Evolutionary conservation across 371 early-diverging fungal genomes (phyloP).

Genomic region (Nosema muscidifuracis): DNA sequence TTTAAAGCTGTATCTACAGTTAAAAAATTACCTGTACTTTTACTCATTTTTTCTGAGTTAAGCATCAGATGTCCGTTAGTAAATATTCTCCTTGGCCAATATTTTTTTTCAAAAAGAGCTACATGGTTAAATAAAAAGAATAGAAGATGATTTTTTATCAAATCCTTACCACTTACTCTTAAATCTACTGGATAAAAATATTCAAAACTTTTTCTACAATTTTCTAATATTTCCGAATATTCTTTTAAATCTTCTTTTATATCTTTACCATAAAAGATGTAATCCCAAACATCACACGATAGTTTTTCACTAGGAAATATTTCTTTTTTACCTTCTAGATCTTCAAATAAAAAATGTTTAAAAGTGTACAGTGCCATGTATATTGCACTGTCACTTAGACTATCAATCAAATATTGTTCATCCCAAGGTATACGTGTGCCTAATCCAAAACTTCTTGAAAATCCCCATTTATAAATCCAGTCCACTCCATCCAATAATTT

Average conservation of each 20-base stretch:
- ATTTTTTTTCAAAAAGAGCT: conserved; percentile 81
- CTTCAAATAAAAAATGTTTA: conserved; percentile 77
- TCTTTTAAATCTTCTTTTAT: conserved; percentile 71
- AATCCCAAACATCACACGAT: conserved; percentile 88
- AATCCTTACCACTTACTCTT: conserved; percentile 93
- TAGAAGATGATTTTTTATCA: conserved; percentile 93
- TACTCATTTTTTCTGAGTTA: conserved; percentile 97
- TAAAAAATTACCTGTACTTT: conserved; percentile 97
- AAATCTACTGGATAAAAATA: conserved; percentile 97
- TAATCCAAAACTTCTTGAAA: conserved; percentile 88
- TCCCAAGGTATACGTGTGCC: conserved; percentile 96
- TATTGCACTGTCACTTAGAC: conserved; percentile 95
- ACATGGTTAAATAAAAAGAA: conserved; percentile 96
- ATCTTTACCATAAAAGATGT: conserved; percentile 68
- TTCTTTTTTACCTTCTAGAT: conserved; percentile 70
- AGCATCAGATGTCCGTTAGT: conserved; percentile 93
- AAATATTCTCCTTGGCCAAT: conserved; percentile 84
- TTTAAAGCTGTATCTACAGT: conserved; percentile 75
- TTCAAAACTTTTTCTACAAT: conserved; percentile 66
- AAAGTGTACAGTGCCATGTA: conserved; percentile 99
- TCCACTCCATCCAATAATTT: conserved; percentile 77
- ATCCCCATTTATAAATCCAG: conserved; percentile 98
- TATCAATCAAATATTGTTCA: conserved; percentile 86
- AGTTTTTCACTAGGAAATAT: conserved; percentile 74
- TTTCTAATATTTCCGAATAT: conserved; percentile 33